Percentiles rank a stretch among this genome's conserved stretches.
Evolutionary conservation across 129 eudicot species (phyloP).

Genomic region (Helichrysum umbraculigerum): DNA sequence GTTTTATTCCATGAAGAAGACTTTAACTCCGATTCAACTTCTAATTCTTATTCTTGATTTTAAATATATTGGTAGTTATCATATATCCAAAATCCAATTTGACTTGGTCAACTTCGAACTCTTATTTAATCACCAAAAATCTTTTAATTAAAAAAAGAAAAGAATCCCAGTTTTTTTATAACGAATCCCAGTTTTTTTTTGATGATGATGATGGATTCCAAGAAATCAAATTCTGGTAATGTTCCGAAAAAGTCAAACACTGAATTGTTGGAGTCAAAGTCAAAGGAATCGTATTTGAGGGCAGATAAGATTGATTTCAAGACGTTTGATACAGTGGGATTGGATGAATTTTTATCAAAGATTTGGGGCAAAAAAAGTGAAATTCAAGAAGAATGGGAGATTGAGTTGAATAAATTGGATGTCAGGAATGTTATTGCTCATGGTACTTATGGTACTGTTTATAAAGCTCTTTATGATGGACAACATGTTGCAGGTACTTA

Average conservation of each 20-base stretch:
- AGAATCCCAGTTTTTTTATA: background rate
- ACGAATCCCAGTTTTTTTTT: background rate
- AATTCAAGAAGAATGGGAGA: slow-evolving; percentile 71
- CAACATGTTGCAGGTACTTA: slow-evolving; percentile 83
- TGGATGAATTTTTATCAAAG: background rate
- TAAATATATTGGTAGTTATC: background rate
- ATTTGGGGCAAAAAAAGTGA: slow-evolving; percentile 30
- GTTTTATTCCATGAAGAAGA: background rate
- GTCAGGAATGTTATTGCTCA: slow-evolving; percentile 55
- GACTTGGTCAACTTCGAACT: background rate
- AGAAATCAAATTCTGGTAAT: background rate
- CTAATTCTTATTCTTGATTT: background rate
- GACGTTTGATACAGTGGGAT: slow-evolving; percentile 57
- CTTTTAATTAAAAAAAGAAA: background rate
- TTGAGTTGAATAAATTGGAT: slow-evolving; percentile 60
- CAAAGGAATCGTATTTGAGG: slow-evolving; percentile 42
- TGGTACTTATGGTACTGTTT: slow-evolving; percentile 78
- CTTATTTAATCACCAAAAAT: background rate
- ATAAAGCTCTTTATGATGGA: slow-evolving; percentile 66
- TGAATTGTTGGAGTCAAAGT: slow-evolving; percentile 13
- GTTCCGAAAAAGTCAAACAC: background rate
- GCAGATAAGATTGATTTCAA: slow-evolving; percentile 79
- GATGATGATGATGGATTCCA: background rate
- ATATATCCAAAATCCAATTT: background rate
- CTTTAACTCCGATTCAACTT: background rate